Evolutionary conservation across 2,329 filamentous ascomycete species (phyloP).

Genomic region (Parascedosporium putredinis): DNA sequence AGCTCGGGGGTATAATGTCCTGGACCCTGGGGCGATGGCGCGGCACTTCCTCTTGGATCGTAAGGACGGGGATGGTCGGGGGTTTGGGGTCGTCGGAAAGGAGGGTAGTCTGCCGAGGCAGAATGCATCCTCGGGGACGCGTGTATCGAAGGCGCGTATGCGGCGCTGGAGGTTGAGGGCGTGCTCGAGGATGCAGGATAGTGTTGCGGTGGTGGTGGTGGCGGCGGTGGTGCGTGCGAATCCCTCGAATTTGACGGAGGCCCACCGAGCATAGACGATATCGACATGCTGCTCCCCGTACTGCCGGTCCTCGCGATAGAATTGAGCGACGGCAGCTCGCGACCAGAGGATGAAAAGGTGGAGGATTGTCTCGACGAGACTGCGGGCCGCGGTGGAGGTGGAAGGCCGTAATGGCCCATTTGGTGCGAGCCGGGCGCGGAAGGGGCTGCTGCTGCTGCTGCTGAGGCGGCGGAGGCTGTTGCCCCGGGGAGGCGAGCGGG

Average conservation of each 20-base stretch:
- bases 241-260: constrained; percentile 34
- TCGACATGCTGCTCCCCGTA: constrained; percentile 47
- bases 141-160: constrained; percentile 38
- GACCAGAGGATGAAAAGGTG: constrained; percentile 36
- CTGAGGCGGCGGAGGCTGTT: constrained; percentile 14
- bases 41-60: constrained; percentile 33
- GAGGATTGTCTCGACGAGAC: constrained; percentile 31
- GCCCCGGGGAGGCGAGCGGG: constrained; percentile 30
- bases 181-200: constrained; percentile 31
- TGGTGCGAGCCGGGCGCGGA: constrained; percentile 19
- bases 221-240: constrained; percentile 25
- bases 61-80: constrained; percentile 56
- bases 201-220: constrained; percentile 27
- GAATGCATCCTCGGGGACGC: constrained; percentile 46
- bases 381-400: constrained; percentile 33
- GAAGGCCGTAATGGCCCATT: constrained; percentile 30
- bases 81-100: constrained; percentile 58
- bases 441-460: constrained; percentile 10
- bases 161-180: constrained; percentile 30
- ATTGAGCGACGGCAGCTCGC: constrained; percentile 42
- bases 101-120: constrained; percentile 46
- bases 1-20: constrained; percentile 48
- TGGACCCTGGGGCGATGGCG: constrained; percentile 37
- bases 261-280: constrained; percentile 49
- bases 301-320: constrained; percentile 36